Evolutionary conservation across 306 rosid genomes (phyloP), one percentile per base, ranked within the genome.

Genomic region (Malus sieversii): DNA sequence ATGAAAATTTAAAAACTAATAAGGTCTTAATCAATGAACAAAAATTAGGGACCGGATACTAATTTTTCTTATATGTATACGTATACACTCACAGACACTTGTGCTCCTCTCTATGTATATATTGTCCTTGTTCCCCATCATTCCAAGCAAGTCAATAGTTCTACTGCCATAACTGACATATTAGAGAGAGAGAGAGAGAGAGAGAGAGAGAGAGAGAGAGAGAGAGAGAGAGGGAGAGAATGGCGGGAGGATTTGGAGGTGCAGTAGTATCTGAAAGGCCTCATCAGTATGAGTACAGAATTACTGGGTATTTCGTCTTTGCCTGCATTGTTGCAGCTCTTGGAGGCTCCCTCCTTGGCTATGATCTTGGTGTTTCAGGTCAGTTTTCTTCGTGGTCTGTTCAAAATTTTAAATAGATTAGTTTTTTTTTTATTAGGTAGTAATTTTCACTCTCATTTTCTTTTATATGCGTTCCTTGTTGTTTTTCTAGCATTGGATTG

Each of bases 291-390:
- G 91, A 93, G 81, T 77, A 91, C 74, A 86, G 77, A 15, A 91
- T 85, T 23, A 91, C 94, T 4, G 13, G 79, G 3, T 91, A 95
- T 78, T 90, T 90, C 84, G 72, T 91, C 53, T 88, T 83, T 74
- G 83, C 94, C 46, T 90, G 92, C 77, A 62, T 93, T 6, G 89
- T 93, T 77, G 97, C 92, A 2, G 97, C 96, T 45, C 90, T 93
- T 70, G 98, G 98, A 66, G 98, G 98, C 2, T 89, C 97, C 60
- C 86, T 93, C 18, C 89, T 93, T 70, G 97, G 97, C 46, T 93
- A 93, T 83, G 97, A 93, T 87, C 93, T 89, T 52, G 98, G 98
- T 25, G 98, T 93, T 79, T 93, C 97, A 57, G 98, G 97, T 88
- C n/a, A 79, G 82, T 71, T 4, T 71, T 19, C 6, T 52, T n/a